phyloP scores from a whole-genome alignment of 805 yeast genomes.

The Pichia eremophila region DNA sequence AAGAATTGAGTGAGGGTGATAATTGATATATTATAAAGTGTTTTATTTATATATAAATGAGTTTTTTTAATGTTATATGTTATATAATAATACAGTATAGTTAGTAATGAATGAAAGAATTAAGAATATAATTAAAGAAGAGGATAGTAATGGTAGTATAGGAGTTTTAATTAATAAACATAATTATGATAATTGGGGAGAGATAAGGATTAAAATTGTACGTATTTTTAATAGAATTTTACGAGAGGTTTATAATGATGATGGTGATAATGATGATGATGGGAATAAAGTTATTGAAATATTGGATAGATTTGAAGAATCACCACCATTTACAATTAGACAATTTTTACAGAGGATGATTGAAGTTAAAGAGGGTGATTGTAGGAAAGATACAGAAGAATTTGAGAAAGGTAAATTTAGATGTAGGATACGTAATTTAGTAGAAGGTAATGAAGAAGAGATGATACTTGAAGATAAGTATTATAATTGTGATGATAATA shows the following conservation, averaged over 20 bases:
- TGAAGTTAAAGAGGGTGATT: background rate
- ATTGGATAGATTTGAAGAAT: slow-evolving; percentile 6
- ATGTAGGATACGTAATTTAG: background rate
- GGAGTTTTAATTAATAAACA: too few relatives aligned
- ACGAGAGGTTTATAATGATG: background rate
- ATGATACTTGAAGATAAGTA: background rate
- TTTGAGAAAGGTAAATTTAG: background rate
- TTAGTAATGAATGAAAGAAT: background rate
- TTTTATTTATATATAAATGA: too few relatives aligned
- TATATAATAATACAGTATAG: too few relatives aligned
- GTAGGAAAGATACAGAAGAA: background rate
- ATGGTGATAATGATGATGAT: background rate
- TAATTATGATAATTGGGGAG: too few relatives aligned
- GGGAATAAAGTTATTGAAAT: background rate
- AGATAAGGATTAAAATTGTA: too few relatives aligned
- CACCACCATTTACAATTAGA: slow-evolving; percentile 24
- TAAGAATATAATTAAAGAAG: background rate
- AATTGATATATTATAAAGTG: too few relatives aligned
- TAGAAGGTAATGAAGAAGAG: background rate
- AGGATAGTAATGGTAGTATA: background rate
- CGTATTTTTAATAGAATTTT: background rate
- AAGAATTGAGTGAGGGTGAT: too few relatives aligned
- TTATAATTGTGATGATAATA: background rate
- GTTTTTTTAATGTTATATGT: too few relatives aligned
- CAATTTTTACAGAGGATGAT: background rate